Percentiles rank a stretch among this genome's conserved stretches.
Conservation (phyloP, 441 rosid genomes). For the Gossypium davidsonii region DNA sequence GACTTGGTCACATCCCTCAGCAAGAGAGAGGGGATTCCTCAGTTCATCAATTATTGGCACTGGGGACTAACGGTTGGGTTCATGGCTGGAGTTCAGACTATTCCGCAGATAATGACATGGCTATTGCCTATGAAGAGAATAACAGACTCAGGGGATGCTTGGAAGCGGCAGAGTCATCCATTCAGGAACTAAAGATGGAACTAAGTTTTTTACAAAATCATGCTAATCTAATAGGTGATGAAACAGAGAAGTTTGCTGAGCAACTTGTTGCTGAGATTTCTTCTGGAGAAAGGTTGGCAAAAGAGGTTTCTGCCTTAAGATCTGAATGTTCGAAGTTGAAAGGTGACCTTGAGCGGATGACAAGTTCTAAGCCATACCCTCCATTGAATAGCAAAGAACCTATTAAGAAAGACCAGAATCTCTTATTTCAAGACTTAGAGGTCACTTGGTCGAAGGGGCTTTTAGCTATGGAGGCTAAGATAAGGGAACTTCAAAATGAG, state of each 20-base stretch:
- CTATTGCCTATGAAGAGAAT: conserved; percentile 67
- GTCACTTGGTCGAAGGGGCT: conserved; percentile 68
- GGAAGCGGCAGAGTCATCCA: conserved; percentile 73
- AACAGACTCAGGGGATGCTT: conserved; percentile 72
- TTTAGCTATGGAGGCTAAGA: conserved; percentile 60
- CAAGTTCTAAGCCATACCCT: conserved; percentile 31
- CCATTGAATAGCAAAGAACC: conserved; percentile 29
- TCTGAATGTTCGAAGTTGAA: conserved; percentile 74
- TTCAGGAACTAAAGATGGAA: conserved; percentile 72
- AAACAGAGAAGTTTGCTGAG: conserved; percentile 61
- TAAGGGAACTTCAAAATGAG: conserved; percentile 67
- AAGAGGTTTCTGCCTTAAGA: conserved; percentile 72
- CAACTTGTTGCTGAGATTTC: conserved; percentile 78
- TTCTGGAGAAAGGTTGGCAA: conserved; percentile 70
- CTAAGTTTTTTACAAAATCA: conserved; percentile 60
- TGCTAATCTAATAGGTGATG: conserved; percentile 69
- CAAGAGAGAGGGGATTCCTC: conserved; percentile 53
- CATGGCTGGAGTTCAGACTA: conserved; percentile 74
- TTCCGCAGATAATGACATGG: conserved; percentile 58
- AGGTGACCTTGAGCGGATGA: conserved; percentile 55
- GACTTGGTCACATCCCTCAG: conserved; percentile 54
- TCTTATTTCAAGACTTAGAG: conserved; percentile 40
- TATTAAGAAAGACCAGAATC: conserved; percentile 32
- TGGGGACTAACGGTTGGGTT: conserved; percentile 54
- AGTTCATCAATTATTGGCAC: conserved; percentile 39